Evolutionary conservation across 2,329 filamentous ascomycete genomes (phyloP), one percentile per base, ranked within the genome.

Genomic region (Leptosphaerulina australis): DNA sequence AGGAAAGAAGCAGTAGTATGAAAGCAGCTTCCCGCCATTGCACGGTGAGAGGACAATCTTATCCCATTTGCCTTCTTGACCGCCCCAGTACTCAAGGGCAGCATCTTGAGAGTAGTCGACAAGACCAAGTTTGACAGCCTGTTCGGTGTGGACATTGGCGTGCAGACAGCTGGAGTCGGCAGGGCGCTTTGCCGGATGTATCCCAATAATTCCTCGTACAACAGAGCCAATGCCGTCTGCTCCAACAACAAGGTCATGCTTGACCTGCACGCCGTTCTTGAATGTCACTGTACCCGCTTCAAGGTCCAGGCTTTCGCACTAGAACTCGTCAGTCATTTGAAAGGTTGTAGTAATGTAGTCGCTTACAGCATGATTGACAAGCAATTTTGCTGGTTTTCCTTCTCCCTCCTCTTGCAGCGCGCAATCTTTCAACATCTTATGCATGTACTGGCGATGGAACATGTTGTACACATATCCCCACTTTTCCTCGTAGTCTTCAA

Each of bases 31-130:
- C 44, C 85, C 85, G 17, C 80, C 81, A 62, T 87, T 86, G 73
- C 86, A 88, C 4, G 86, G 84, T 0, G 84, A 87, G 2, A 88
- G 74, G 4, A 88, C 86, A 50, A 89, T 88, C 77, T 88, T 89
- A 69, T 88, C 82, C 60, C 60, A 77, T 77, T 61, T 83, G 62
- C 82, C 83, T 46, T 85, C 81, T 43, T 84, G 80, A 1, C 86
- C 86, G 20, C 86, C 86, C 86, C 86, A 88, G 74, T 87, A 88
- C 68, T 89, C 83, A 0, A 89, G 74, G 0, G 85, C 85, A 20
- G 68, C 75, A 71, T 88, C 68, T 25, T 78, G 63, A 0, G 83
- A 83, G 70, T 86, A 88, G 65, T 88, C 83, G 24, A 83, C 78
- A 0, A 88, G 77, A 2, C 85, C 85, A 1, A 82, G 74, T 49